Base-by-base conservation (phyloP, 2,329 filamentous ascomycete genomes). In the Onygenales sp. region DNA sequence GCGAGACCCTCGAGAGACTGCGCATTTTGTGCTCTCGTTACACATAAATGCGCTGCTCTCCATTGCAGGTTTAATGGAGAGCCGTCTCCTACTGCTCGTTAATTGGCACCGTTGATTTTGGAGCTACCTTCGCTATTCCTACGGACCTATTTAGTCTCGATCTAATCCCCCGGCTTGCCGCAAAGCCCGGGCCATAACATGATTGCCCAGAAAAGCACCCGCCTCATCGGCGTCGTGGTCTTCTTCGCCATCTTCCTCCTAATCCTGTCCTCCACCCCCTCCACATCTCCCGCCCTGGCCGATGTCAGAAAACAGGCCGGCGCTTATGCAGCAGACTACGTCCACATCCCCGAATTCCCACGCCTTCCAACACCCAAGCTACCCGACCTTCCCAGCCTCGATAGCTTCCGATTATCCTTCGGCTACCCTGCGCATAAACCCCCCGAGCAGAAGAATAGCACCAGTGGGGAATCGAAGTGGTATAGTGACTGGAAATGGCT, bases 401-500 rank as follows among this genome's bases (percentile, higher is more conserved):
- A 79, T 59, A 85, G 85, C 60, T 61, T 74, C 50, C 69, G 67
- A 51, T 66, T 74, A 33, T 86, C 84, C 0, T 91, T 92, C 68
- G 78, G 80, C 42, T 79, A 81, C 42, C 79, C 83, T 17, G 79
- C 83, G 9, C 89, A 94, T 67, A 80, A 83, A 56, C 86, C 87
- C 14, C 81, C 85, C 2, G 79, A 84, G 51, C 86, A 91, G 67
- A 81, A 83, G 58, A 89, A 92, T 68, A 91, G 88, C 65, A 87
- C 86, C 5, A 84, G 81, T 65, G 86, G 85, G 49, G 87, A 86
- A 57, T 84, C 86, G 36, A 84, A 83, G 55, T 97, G 92, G 92
- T 88, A 89, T 71, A 84, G 82, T 58, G 85, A 95, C 68, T 94
- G 86, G 84, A 89, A 86, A 66, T 97, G 91, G 90, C 78, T 88